Evolutionary conservation across 2,329 filamentous ascomycete genomes (phyloP).

Genomic region (Chlorencoelia australis): DNA sequence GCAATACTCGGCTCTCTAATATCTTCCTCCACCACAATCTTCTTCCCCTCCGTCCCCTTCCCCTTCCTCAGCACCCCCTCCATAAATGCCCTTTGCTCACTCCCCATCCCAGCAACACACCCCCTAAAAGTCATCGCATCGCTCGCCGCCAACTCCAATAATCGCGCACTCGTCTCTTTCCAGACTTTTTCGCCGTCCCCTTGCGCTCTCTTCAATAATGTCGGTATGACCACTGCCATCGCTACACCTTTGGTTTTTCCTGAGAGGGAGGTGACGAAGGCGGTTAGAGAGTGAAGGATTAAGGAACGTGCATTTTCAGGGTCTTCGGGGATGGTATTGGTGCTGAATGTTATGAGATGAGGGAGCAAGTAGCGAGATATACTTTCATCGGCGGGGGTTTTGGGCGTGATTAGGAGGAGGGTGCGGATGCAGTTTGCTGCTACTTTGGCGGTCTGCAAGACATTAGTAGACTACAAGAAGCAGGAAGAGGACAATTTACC

Average conservation of each 20-base stretch:
- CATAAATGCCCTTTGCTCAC: slow-evolving; percentile 63
- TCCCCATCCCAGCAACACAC: slow-evolving; percentile 61
- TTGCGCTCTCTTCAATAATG: slow-evolving; percentile 62
- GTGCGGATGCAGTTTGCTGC: slow-evolving; percentile 84
- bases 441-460: slow-evolving; percentile 68
- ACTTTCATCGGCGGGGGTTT: slow-evolving; percentile 57
- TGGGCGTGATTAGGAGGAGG: slow-evolving; percentile 57
- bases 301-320: slow-evolving; percentile 64
- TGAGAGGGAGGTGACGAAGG: slow-evolving; percentile 49
- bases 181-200: slow-evolving; percentile 50
- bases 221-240: slow-evolving; percentile 67
- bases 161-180: slow-evolving; percentile 61
- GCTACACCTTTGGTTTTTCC: slow-evolving; percentile 44
- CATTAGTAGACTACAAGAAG: slow-evolving; percentile 4
- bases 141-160: slow-evolving; percentile 71
- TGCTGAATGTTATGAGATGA: slow-evolving; percentile 65
- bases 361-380: slow-evolving; percentile 69
- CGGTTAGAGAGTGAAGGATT: slow-evolving; percentile 63
- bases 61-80: slow-evolving; percentile 70
- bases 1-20: slow-evolving; percentile 71
- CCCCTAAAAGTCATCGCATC: slow-evolving; percentile 65
- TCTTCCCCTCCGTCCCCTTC: slow-evolving; percentile 32
- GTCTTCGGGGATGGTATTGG: slow-evolving; percentile 61
- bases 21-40: slow-evolving; percentile 33
- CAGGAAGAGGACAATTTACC: slow-evolving; percentile 33